These are phyloP conservation scores for Neurospora sp. DNA, from an alignment of 495 filamentous ascomycete genomes.

Conservation along the genomic window DNA sequence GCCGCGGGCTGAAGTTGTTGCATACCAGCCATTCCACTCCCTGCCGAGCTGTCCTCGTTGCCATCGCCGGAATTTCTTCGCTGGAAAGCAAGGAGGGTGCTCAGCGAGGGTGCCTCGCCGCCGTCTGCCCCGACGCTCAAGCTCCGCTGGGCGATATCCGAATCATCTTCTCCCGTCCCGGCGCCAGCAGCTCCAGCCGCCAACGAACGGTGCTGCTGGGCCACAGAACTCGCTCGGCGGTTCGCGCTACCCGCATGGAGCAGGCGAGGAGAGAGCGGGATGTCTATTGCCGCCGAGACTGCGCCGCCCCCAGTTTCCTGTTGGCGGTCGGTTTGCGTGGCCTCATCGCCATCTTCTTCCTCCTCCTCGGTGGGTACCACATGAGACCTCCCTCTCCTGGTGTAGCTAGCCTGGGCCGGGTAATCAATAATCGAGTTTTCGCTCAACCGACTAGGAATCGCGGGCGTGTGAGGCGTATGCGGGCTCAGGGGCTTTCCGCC, in stretches of 20 bases:
- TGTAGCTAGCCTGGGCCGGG: slow-evolving; percentile 23
- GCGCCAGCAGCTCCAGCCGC: slow-evolving; percentile 12
- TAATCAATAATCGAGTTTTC: slow-evolving; percentile 81
- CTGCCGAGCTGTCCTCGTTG: not conserved
- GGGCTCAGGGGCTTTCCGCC: slow-evolving; percentile 79
- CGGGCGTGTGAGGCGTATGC: slow-evolving; percentile 89
- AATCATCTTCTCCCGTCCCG: slow-evolving; percentile 48
- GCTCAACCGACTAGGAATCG: slow-evolving; percentile 84
- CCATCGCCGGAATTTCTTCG: not conserved
- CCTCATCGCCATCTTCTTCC: slow-evolving; percentile 21
- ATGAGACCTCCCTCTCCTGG: slow-evolving; percentile 22
- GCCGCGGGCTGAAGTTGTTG: slow-evolving; percentile 32
- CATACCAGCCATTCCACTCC: not conserved
- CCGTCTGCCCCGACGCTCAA: slow-evolving; percentile 63
- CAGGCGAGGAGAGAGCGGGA: slow-evolving; percentile 67
- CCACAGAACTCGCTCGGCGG: slow-evolving; percentile 68
- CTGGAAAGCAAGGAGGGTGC: slow-evolving; percentile 42
- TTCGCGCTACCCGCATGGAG: slow-evolving; percentile 36
- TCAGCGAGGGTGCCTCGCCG: slow-evolving; percentile 46
- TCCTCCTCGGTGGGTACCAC: not conserved
- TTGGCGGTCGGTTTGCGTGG: slow-evolving; percentile 23
- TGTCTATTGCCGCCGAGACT: slow-evolving; percentile 54
- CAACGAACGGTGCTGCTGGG: slow-evolving; percentile 48
- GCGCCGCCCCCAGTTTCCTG: slow-evolving; percentile 14
- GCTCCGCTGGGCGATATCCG: slow-evolving; percentile 57